Evolutionary conservation across 2,329 filamentous ascomycete species (phyloP).

Genomic region (Endocalyx cinctus): DNA sequence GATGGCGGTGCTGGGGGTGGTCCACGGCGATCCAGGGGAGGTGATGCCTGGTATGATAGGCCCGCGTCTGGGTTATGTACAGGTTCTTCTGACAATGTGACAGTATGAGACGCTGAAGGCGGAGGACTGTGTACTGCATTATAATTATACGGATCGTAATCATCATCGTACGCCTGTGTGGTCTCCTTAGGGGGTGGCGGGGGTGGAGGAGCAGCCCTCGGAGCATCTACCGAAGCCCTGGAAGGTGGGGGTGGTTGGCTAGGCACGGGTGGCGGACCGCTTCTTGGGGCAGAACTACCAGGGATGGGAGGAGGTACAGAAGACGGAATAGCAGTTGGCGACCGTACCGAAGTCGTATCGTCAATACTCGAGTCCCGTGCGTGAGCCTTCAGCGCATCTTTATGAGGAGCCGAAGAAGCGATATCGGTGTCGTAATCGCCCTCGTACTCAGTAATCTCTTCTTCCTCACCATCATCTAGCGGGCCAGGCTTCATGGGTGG

Average conservation of each 20-base stretch:
- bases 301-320: constrained; percentile 54
- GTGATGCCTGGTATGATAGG: constrained; percentile 40
- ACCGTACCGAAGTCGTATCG: constrained; percentile 58
- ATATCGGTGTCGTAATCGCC: constrained; percentile 98
- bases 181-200: constrained; percentile 48
- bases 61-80: constrained; percentile 43
- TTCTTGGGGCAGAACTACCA: constrained; percentile 49
- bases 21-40: constrained; percentile 42
- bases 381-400: constrained; percentile 85
- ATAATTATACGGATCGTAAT: constrained; percentile 66
- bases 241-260: constrained; percentile 47
- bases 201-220: constrained; percentile 65
- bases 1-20: constrained; percentile 35
- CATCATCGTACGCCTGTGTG: constrained; percentile 42
- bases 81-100: constrained; percentile 42
- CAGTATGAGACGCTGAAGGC: constrained; percentile 25
- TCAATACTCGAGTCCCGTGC: constrained; percentile 73
- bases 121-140: constrained; percentile 26
- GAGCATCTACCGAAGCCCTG: constrained; percentile 65
- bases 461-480: constrained; percentile 58
- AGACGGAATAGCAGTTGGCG: constrained; percentile 45
- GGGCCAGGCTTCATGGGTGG: constrained; percentile 37
- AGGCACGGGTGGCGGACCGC: constrained; percentile 61
- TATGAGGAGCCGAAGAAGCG: constrained; percentile 86
- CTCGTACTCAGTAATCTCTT: constrained; percentile 89